Evolutionary conservation across 345 rosid genomes (phyloP).

Genomic region (Hibiscus syriacus): DNA sequence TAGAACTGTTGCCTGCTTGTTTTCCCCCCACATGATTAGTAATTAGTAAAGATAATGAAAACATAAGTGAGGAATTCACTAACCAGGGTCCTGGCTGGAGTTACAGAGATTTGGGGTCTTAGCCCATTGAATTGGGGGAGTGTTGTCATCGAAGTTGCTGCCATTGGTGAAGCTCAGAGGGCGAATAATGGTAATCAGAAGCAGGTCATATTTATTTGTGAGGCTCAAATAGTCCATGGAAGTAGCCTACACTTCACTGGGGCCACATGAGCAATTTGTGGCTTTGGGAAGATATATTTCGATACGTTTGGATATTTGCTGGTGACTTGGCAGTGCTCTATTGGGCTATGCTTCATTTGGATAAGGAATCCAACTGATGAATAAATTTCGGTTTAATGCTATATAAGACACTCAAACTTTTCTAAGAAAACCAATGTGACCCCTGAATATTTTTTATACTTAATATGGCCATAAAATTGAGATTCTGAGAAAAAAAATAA

Average conservation of each 20-base stretch:
- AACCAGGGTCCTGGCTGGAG: slow-evolving; percentile 59
- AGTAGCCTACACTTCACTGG: background rate
- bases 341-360: slow-evolving; percentile 36
- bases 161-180: slow-evolving; percentile 26
- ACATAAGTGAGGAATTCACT: slow-evolving; percentile 5
- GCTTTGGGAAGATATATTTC: slow-evolving; percentile 35
- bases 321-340: slow-evolving; percentile 45
- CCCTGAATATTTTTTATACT: no score
- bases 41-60: background rate
- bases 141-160: slow-evolving; percentile 44
- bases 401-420: no score
- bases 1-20: slow-evolving; percentile 36
- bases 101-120: slow-evolving; percentile 40
- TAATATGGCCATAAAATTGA: no score
- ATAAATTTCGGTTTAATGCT: no score
- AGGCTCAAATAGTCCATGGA: background rate
- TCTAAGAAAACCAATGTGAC: no score
- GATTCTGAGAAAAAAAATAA: no score
- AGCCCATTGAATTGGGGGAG: slow-evolving; percentile 68
- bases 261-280: slow-evolving; percentile 39
- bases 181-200: background rate
- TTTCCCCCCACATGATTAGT: rapidly evolving
- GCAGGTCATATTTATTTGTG: background rate
- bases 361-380: slow-evolving; percentile 60
- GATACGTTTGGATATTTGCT: slow-evolving; percentile 49